Evolutionary conservation across 306 rosid species (phyloP), one percentile per base, ranked within the genome.

Genomic region (Lathyrus tuberosus): DNA sequence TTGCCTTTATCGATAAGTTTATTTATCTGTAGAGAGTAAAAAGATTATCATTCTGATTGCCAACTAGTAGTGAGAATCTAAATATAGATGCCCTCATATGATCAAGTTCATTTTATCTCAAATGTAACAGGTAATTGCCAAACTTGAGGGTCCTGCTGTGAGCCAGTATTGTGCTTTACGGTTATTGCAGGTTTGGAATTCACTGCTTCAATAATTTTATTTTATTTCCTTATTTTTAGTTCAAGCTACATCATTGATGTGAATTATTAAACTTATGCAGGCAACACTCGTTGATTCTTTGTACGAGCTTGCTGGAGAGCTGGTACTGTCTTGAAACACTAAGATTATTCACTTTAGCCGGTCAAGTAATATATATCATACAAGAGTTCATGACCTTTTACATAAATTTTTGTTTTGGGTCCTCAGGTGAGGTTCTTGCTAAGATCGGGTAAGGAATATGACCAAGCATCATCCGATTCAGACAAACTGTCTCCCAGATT

Each of bases 271-370:
- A 49, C 69, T 46, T 70, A 42, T 56, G 84, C 91, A 90, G 96
- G 98, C 97, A 72, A 94, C 98, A 59, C 95, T 94, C 14, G 96
- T 88, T 73, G 97, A 94, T 84, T 90, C 98, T 54, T 78, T 94
- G 75, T 94, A 94, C 66, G 98, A 94, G 81, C 98, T 94, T 60
- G 98, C 98, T 67, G 97, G 98, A 71, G 98, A 94, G 77, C 95
- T 94, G 97, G 98, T 88, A 84, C 22, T 46, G 18, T 8, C 82
- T 44, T 66, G 49, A 60, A 52, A 65, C 60, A 2, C 56, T 52
- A 48, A 17, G 28, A 35, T 77, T 48, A 40, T 57, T 53, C 58
- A 24, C 49, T 76, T 59, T 62, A 64, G 48, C 47, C 58, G 61
- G 74, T 74, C 75, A 47, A 69, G 40, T 30, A 61, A 49, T 76